Base-by-base conservation (phyloP, 306 rosid species). In the Sechiopsis laciniata region DNA sequence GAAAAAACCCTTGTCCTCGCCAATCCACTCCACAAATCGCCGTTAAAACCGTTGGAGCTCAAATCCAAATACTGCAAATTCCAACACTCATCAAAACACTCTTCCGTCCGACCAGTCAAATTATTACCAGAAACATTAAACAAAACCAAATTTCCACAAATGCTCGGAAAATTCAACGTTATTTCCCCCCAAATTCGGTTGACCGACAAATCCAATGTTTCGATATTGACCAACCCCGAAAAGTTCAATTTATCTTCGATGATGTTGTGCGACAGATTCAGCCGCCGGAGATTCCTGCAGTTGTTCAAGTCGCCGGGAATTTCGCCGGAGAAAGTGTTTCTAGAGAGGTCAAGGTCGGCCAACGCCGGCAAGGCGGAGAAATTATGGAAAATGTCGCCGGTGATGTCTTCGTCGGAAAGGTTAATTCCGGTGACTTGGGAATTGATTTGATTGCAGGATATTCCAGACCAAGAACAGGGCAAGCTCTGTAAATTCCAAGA, bases 41-140 rank as follows among this genome's bases (percentile, higher is more conserved):
- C 98, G 68, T 60, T 81, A 0, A 93, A 84, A 7, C 71, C 66
- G 71, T 93, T 93, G 10, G 91, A 57, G 81, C 98, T 88, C 85
- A 93, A 83, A 85, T 93, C 97, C 87, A 93, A 78, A 79, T 82
- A 81, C 90, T 80, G 79, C 90, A 93, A 64, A 29, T 73, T 87
- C 66, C 51, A 35, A 77, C 98, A 93, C 17, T 60, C 80, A 55
- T 90, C 87, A 75, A 93, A 88, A 55, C 77, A 58, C 7, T 69
- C 21, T 45, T 80, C 88, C 78, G 83, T 78, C 65, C 65, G 68
- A 13, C 98, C 97, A 17, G 86, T 86, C 19, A 93, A 83, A 69
- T 88, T 87, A 72, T 93, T 93, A 3, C 61, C 58, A 0, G 98
- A 87, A 55, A 90, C 32, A 82, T 93, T 88, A 20, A 83, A 77